phyloP scores from a whole-genome alignment of 345 rosid genomes.

The Aquilaria yunnanensis region DNA sequence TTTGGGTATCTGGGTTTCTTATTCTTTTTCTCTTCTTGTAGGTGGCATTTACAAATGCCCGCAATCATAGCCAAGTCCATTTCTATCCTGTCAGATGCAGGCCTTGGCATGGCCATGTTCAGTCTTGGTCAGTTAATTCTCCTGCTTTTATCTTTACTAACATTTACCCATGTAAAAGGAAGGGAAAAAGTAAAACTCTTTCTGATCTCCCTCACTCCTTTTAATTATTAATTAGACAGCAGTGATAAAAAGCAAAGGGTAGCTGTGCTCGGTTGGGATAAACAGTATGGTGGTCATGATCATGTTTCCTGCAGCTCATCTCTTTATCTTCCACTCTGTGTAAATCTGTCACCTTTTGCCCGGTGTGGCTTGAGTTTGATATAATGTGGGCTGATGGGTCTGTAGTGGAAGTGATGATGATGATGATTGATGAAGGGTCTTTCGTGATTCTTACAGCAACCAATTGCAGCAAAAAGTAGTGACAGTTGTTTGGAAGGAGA shows the following conservation, averaged over 20 bases:
- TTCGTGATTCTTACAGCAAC: background rate
- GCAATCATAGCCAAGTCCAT: slow-evolving; percentile 92
- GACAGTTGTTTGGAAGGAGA: too few relatives aligned
- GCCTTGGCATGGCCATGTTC: slow-evolving; percentile 99
- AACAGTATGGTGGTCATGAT: slow-evolving; percentile 25
- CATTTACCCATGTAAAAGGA: background rate
- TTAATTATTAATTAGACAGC: slow-evolving; percentile 23
- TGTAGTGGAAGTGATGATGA: slow-evolving; percentile 19
- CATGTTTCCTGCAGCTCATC: slow-evolving; percentile 15
- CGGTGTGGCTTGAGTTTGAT: slow-evolving; percentile 5
- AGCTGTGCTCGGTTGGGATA: slow-evolving; percentile 11
- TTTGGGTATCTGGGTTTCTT: slow-evolving; percentile 10
- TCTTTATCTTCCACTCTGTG: background rate
- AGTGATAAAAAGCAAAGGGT: slow-evolving; percentile 23
- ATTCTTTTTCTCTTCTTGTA: slow-evolving; percentile 21
- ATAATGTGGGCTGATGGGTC: slow-evolving; percentile 14
- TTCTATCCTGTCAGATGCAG: slow-evolving; percentile 99
- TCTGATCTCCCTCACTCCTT: slow-evolving; percentile 15
- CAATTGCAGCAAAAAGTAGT: background rate
- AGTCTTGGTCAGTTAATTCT: slow-evolving; percentile 84
- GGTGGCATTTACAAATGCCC: slow-evolving; percentile 97
- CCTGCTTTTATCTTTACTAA: background rate
- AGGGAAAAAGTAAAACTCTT: background rate
- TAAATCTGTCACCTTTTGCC: slow-evolving; percentile 13
- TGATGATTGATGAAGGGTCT: background rate